Conservation (phyloP, 2,329 filamentous ascomycete species). For the Arthrobotrys pseudoclavata region DNA sequence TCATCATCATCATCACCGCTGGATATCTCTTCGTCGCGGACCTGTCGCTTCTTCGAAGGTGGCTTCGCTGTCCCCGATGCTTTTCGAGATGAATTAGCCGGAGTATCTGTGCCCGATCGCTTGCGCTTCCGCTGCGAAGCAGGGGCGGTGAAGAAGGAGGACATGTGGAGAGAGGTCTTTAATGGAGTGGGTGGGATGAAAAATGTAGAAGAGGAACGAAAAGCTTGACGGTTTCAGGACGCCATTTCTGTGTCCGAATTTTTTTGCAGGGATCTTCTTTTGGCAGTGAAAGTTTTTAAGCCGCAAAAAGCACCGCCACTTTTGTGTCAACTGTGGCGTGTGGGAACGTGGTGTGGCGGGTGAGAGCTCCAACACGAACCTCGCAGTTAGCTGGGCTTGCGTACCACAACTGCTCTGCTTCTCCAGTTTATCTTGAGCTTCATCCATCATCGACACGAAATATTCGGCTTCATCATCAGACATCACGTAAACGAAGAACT, state of each 20-base stretch:
- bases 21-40: slow-evolving; percentile 83
- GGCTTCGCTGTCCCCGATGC: slow-evolving; percentile 66
- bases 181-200: background rate
- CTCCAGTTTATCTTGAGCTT: slow-evolving; percentile 47
- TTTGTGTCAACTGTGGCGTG: slow-evolving; percentile 1
- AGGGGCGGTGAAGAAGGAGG: slow-evolving; percentile 94
- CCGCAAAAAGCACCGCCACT: slow-evolving; percentile 46
- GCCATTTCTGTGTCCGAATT: slow-evolving; percentile 43
- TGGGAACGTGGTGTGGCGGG: background rate
- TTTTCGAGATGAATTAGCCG: slow-evolving; percentile 68
- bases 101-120: slow-evolving; percentile 71
- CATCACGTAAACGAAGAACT: slow-evolving; percentile 24
- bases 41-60: slow-evolving; percentile 66
- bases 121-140: slow-evolving; percentile 92
- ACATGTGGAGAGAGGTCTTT: slow-evolving; percentile 72
- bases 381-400: slow-evolving; percentile 42
- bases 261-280: slow-evolving; percentile 46
- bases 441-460: slow-evolving; percentile 37
- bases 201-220: background rate
- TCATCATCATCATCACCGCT: slow-evolving; percentile 79
- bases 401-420: slow-evolving; percentile 26
- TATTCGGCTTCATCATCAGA: slow-evolving; percentile 14
- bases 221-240: slow-evolving; percentile 25
- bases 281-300: slow-evolving; percentile 39
- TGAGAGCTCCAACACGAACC: slow-evolving; percentile 48